Conservation (phyloP, 2,329 filamentous ascomycete species). For the Talaromyces sp. region DNA sequence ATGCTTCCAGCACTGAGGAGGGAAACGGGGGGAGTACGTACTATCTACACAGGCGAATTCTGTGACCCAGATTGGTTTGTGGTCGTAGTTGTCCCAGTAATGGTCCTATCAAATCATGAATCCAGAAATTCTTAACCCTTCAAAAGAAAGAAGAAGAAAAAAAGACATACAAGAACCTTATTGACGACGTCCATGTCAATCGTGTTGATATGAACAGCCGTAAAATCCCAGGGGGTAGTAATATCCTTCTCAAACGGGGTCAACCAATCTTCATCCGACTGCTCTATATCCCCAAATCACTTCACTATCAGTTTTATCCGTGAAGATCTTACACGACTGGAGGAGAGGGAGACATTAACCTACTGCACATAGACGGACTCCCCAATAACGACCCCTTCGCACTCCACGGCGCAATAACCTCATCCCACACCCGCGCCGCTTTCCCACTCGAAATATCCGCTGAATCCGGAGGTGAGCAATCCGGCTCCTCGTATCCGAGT, state of each 20-base stretch:
- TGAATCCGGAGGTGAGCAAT: constrained; percentile 9
- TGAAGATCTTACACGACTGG: too few relatives aligned
- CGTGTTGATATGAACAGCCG: constrained; percentile 8
- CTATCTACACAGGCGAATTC: constrained; percentile 12
- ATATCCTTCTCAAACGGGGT: constrained; percentile 1
- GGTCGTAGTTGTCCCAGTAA: constrained; percentile 6
- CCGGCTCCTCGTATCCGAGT: neutral
- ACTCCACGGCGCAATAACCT: constrained; percentile 3
- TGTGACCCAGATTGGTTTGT: constrained; percentile 10
- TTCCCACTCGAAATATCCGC: neutral
- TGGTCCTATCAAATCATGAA: neutral
- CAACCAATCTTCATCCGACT: constrained; percentile 10
- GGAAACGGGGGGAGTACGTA: neutral
- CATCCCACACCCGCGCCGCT: constrained; percentile 4
- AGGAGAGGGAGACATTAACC: neutral
- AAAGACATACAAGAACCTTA: neutral
- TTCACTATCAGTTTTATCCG: too few relatives aligned
- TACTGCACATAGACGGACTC: constrained; percentile 11
- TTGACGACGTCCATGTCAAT: constrained; percentile 6
- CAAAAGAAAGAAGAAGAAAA: neutral
- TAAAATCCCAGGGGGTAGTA: constrained; percentile 2
- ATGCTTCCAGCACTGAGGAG: too few relatives aligned
- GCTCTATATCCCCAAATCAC: constrained; percentile 2
- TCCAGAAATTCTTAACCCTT: too few relatives aligned
- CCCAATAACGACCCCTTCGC: neutral